Evolutionary conservation across 768 basidiomycete species (phyloP), one percentile per base, ranked within the genome.

Genomic region (Rubroboletus pulcherrimus): DNA sequence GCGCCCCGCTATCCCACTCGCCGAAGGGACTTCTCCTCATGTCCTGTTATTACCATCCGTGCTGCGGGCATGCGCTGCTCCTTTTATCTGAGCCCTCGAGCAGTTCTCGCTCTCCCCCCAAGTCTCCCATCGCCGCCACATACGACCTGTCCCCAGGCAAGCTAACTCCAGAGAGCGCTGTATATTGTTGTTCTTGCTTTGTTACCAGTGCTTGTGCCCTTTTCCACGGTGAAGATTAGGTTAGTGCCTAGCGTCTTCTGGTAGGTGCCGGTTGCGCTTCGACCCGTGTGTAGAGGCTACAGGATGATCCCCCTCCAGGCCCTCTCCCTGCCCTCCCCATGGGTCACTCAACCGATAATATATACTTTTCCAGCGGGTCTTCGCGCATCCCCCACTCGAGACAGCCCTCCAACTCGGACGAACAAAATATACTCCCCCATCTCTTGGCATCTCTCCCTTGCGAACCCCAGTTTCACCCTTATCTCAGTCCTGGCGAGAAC

Each of bases 171-270:
- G 31, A 55, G 29, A 52, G 44, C 29, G 17, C 40, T 34, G 15
- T 53, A 49, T 47, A 33, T 26, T 26, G 21, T 57, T 59, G 35
- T 60, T 41, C 53, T 56, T 35, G 47, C 33, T 62, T 59, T 58
- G 53, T 57, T 38, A n/a, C 53, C 35, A 17, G 45, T 26, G 17
- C 30, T 46, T 39, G 63, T 55, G 1, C 63, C 53, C 56, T 70
- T 71, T 70, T 67, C 69, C 69, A 70, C 69, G 69, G 58, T 66
- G 45, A 59, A 65, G 57, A 63, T 60, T 49, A 62, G 56, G 56
- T 42, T 52, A 51, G 52, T 47, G 11, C 44, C 46, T 37, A 11
- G 54, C 44, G 47, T 50, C 48, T 63, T 60, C 50, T 56, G 60
- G 70, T 70, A 51, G 43, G 69, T 64, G 24, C 21, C 39, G 3